Base-by-base conservation (phyloP, 345 rosid genomes). In the Orychophragmus violaceus region DNA sequence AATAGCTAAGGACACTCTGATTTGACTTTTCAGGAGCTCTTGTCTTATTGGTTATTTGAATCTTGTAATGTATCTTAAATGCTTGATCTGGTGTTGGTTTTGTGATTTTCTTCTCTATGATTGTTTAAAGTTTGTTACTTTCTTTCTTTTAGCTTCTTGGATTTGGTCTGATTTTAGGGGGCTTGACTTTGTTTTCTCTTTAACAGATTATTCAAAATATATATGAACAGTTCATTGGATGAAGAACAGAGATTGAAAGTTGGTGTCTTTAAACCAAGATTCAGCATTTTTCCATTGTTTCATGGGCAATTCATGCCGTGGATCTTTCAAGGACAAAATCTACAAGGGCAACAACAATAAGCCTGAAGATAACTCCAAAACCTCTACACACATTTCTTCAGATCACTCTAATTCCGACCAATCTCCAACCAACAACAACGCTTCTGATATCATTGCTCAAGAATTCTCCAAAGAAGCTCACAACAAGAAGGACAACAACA, bases 241-340 rank as follows among this genome's bases (percentile, higher is more conserved):
- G 77, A 61, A 77, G 87, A 59, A 73, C 36, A 82, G 58, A 59
- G 33, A 66, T 37, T 69, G 62, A 53, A 66, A 57, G 64, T 58
- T 52, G 52, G 65, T 67, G 59, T 39, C 59, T 73, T n/a, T n/a
- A n/a, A n/a, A n/a, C n/a, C n/a, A n/a, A n/a, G n/a, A n/a, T n/a
- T n/a, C n/a, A n/a, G n/a, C n/a, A n/a, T n/a, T n/a, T 36, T 41
- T 7, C 70, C 57, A 79, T 74, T 81, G 88, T 85, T 93, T 88
- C 81, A 93, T 90, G 98, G 98, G 98, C 97, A 93, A 93, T 76
- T 77, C 96, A 78, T 93, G 98, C 86, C 85, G 97, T 60, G 95
- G 96, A 78, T 84, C 98, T 79, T 87, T 84, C 78, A 81, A 82
- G 79, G 91, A 80, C 74, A 83, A 79, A 79, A 37, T 75, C 69